A percentile compares a stretch with the other conserved stretches of the same genome.
Conservation (phyloP, 2,329 filamentous ascomycete genomes). For the Pseudogymnoascus sp. region DNA sequence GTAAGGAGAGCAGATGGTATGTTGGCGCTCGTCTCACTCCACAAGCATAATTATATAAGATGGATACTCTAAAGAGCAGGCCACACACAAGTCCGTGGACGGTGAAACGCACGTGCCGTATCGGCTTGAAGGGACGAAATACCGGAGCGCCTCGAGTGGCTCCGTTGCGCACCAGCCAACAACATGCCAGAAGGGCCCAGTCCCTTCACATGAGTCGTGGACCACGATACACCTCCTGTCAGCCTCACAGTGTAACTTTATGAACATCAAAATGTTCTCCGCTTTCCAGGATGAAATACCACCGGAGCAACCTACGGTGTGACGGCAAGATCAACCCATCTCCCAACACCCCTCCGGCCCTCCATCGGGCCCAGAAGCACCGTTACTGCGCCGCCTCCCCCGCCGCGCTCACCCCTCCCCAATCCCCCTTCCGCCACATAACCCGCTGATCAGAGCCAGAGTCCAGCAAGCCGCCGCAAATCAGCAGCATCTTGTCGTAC, state of each 20-base stretch:
- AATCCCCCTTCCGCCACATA: not conserved
- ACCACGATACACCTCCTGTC: not conserved
- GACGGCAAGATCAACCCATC: not conserved
- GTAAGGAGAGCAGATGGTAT: not conserved
- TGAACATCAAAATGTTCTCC: not conserved
- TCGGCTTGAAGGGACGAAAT: slow-evolving; percentile 4
- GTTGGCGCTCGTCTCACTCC: not conserved
- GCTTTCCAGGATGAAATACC: not conserved
- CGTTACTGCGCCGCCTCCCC: not conserved
- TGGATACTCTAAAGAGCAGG: not conserved
- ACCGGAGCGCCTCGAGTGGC: not conserved
- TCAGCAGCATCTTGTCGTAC: not conserved
- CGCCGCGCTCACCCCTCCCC: not conserved
- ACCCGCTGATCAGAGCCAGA: not conserved
- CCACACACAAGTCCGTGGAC: not conserved
- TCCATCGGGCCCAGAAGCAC: not conserved
- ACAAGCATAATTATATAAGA: not conserved
- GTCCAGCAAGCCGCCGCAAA: not conserved
- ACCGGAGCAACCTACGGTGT: not conserved
- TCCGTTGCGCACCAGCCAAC: slow-evolving; percentile 3
- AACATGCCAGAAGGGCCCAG: not conserved
- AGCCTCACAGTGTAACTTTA: not conserved
- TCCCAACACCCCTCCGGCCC: not conserved
- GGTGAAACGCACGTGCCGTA: not conserved
- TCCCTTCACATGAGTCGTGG: not conserved